These are phyloP conservation scores for Kondoa malvinella DNA, from an alignment of 768 basidiomycete genomes.

Conservation along the genomic window DNA sequence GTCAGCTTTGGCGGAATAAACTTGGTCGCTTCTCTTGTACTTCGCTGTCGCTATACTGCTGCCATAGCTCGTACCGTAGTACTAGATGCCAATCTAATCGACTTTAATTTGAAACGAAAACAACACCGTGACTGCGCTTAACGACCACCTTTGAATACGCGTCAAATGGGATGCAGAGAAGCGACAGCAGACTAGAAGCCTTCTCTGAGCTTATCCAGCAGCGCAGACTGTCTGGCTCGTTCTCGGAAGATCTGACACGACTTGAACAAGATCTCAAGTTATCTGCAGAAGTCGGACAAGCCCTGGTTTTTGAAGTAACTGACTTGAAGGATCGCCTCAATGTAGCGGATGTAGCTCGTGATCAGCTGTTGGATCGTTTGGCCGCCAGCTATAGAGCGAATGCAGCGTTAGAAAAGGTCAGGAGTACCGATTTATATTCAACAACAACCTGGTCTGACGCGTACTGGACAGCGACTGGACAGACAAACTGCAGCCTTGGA, in stretches of 20 bases:
- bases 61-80: too few species aligned
- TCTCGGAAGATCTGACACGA: background rate
- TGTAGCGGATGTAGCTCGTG: constrained; percentile 22
- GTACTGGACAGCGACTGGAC: constrained; percentile 44
- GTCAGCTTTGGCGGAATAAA: too few species aligned
- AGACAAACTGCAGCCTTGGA: constrained; percentile 68
- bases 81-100: too few species aligned
- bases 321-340: constrained; percentile 56
- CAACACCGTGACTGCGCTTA: too few species aligned
- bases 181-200: background rate
- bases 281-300: constrained; percentile 40
- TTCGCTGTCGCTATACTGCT: too few species aligned
- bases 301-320: constrained; percentile 49
- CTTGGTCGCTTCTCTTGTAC: too few species aligned
- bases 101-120: too few species aligned
- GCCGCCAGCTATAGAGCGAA: constrained; percentile 42
- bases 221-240: background rate
- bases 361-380: constrained; percentile 33
- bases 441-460: background rate
- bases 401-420: constrained; percentile 45
- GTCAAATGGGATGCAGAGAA: too few species aligned
- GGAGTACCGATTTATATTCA: background rate
- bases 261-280: constrained; percentile 15
- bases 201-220: background rate
- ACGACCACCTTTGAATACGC: too few species aligned